These are phyloP conservation scores for Backusella parvicylindrica DNA, from an alignment of 192 early-diverging fungal species.

Conservation along the genomic window DNA sequence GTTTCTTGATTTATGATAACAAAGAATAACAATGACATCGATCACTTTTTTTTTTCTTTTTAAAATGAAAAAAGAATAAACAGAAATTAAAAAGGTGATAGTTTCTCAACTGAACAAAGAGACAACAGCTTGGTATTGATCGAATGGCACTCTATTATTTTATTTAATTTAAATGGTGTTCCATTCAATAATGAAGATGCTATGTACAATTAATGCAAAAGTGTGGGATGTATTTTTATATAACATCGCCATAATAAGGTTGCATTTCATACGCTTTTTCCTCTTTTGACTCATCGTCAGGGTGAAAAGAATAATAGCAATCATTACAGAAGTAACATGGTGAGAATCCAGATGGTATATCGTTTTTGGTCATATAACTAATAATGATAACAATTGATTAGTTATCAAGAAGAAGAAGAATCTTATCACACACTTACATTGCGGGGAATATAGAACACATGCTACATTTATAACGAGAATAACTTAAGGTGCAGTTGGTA, in stretches of 20 bases:
- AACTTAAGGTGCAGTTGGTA: not conserved
- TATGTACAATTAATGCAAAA: no score
- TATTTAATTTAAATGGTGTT: no score
- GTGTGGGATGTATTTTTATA: no score
- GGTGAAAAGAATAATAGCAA: not conserved
- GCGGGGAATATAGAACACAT: conserved; percentile 14
- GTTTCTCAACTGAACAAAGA: no score
- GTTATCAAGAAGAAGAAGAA: not conserved
- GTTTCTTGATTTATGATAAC: no score
- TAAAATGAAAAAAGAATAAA: no score
- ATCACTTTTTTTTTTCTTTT: no score
- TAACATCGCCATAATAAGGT: not conserved
- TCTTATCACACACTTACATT: not conserved
- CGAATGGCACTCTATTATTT: no score
- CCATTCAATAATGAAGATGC: not conserved
- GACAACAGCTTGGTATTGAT: no score
- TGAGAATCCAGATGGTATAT: conserved; percentile 7
- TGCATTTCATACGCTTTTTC: not conserved
- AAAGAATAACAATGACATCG: no score
- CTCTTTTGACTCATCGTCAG: not conserved
- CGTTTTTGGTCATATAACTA: conserved; percentile 7
- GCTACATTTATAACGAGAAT: conserved; percentile 2
- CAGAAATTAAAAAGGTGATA: no score
- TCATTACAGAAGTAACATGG: conserved; percentile 6
- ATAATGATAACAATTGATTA: not conserved